Percentiles rank a stretch among this genome's conserved stretches.
These are phyloP conservation scores for Lunasporangiospora selenospora DNA, from an alignment of 192 early-diverging fungal species.

Conservation along the genomic window DNA sequence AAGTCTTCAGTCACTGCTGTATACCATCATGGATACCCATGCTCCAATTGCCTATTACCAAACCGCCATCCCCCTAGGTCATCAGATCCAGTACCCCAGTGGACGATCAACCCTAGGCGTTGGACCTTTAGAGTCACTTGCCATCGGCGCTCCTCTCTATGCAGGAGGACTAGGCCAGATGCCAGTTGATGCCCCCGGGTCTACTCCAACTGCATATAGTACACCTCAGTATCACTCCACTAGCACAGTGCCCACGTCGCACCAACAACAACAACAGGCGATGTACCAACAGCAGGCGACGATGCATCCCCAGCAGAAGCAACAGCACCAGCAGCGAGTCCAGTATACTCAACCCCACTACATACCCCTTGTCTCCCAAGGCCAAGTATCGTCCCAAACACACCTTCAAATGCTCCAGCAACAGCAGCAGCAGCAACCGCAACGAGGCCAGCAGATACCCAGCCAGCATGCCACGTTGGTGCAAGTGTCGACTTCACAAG, in stretches of 20 bases:
- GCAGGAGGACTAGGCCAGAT: too few species aligned
- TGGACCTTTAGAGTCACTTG: too few species aligned
- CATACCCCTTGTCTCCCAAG: too few species aligned
- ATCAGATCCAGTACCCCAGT: too few species aligned
- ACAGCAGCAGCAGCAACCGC: slow-evolving; percentile 8
- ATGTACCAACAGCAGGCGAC: neutral
- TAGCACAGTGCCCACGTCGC: neutral
- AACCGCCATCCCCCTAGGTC: too few species aligned
- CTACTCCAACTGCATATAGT: slow-evolving; percentile 1
- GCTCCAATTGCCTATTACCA: neutral
- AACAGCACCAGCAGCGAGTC: neutral
- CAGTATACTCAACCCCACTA: neutral
- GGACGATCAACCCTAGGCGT: too few species aligned
- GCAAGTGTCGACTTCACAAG: too few species aligned
- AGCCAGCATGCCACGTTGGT: too few species aligned
- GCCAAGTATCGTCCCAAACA: neutral
- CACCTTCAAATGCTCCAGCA: slow-evolving; percentile 12
- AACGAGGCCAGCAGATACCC: slow-evolving; percentile 11
- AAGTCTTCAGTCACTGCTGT: too few species aligned
- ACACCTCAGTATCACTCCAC: neutral
- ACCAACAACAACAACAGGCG: neutral
- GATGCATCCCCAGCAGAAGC: neutral
- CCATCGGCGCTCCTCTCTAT: too few species aligned
- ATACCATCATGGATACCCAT: slow-evolving; percentile 1
- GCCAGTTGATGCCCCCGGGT: too few species aligned